Base-by-base conservation (phyloP, 352 stramenopile species). In the Pythium insidiosum region DNA sequence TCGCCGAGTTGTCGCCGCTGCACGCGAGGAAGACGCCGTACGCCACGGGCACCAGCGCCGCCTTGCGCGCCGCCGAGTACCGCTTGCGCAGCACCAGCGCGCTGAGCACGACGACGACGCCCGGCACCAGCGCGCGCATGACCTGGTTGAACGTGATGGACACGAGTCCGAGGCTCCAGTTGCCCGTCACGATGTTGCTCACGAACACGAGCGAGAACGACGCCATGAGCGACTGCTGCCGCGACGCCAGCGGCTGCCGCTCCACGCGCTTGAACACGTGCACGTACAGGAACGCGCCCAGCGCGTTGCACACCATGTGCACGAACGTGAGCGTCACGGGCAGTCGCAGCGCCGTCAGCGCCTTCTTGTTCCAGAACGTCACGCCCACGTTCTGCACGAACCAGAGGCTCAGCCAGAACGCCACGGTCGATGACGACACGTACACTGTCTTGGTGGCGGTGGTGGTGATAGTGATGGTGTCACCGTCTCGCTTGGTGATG, bases 141-240 rank as follows among this genome's bases (percentile, higher is more conserved):
- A 96, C 82, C 70, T 98, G 92, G 61, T 98, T 97, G 50, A 98
- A 97, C 35, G 90, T 97, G 48, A 98, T 95, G 15, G 88, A 96
- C 6, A 97, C 89, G 50, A 95, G 71, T 2, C 76, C 67, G 5
- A 97, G 55, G 39, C 84, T 97, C 56, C 86, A 87, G 66, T 98
- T 98, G 52, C 92, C 92, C 38, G 94, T 95, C 58, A 93, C 89
- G 67, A 98, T 97, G 54, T 98, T 98, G 55, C 93, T 87, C 28
- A 92, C 88, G 44, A 98, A 98, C 41, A 98, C 87, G 42, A 97
- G 43, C 16, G 76, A 95, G 66, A 91, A 91, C 49, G 83, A 88
- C n/a, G 88, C 58, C 73, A 91, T 88, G 45, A 87, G 68, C 56
- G 72, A 71, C 50, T 80, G 66, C 45, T 91, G 75, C 0, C 61